Evolutionary conservation across 306 rosid genomes (phyloP).

Genomic region (Prinsepia uniflora): DNA sequence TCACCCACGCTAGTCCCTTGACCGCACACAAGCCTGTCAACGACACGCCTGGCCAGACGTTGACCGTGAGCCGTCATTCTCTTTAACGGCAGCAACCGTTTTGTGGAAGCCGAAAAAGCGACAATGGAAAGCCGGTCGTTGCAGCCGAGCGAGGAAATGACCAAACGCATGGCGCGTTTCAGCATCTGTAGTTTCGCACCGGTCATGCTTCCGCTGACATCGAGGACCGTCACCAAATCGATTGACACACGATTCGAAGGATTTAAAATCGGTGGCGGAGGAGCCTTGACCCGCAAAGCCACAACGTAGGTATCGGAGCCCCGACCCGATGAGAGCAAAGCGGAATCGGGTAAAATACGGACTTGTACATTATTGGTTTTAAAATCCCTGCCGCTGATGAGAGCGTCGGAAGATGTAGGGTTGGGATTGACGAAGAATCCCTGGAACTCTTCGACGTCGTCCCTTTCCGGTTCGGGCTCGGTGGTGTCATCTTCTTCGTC

Average conservation of each 20-base stretch:
- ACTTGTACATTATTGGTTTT: conserved; percentile 53
- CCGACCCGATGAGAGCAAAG: conserved; percentile 45
- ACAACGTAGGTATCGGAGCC: conserved; percentile 59
- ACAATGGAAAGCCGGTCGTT: conserved; percentile 76
- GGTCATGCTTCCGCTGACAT: conserved; percentile 66
- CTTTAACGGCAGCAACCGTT: conserved; percentile 48
- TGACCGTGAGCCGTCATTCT: conserved; percentile 72
- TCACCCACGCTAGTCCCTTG: conserved; percentile 51
- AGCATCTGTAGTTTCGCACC: conserved; percentile 72
- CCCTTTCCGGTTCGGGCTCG: conserved; percentile 12
- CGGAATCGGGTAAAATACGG: conserved; percentile 69
- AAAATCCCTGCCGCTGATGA: conserved; percentile 27
- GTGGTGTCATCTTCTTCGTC: conserved; percentile 31
- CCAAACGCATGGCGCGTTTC: conserved; percentile 79
- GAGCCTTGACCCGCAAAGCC: conserved; percentile 65
- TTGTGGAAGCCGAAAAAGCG: conserved; percentile 55
- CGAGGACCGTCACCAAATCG: conserved; percentile 77
- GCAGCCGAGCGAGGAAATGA: conserved; percentile 57
- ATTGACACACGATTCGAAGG: conserved; percentile 60
- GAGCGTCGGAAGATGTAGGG: conserved; percentile 41
- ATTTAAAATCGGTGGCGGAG: conserved; percentile 33
- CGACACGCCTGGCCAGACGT: conserved; percentile 52
- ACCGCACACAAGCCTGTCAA: conserved; percentile 51
- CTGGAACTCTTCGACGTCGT: conserved; percentile 64
- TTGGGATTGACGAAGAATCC: conserved; percentile 70